Evolutionary conservation across 495 filamentous ascomycete genomes (phyloP).

Genomic region (Annulohypoxylon bovei): DNA sequence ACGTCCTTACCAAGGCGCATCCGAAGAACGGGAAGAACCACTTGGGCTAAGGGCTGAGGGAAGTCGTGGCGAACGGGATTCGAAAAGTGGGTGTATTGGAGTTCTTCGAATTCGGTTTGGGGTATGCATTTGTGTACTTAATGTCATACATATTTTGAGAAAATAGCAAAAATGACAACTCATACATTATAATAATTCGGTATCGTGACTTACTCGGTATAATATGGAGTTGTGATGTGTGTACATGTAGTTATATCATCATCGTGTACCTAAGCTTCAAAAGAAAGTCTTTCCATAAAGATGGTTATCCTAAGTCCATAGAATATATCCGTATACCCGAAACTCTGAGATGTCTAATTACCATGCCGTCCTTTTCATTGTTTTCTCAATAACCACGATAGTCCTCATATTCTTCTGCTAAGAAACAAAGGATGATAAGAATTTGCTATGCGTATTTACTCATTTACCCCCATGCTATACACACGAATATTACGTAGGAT

Average conservation of each 20-base stretch:
- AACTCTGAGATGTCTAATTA: no score
- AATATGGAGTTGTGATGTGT: not conserved
- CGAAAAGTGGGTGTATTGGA: constrained; percentile 16
- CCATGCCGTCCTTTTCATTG: no score
- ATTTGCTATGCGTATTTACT: no score
- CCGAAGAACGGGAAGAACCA: constrained; percentile 50
- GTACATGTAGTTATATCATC: not conserved
- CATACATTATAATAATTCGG: not conserved
- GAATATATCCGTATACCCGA: no score
- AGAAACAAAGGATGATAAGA: no score
- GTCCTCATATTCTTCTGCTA: no score
- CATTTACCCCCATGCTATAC: no score
- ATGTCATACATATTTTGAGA: not conserved
- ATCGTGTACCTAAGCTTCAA: no score
- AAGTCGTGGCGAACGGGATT: not conserved
- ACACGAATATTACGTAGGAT: not conserved
- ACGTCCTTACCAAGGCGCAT: constrained; percentile 71
- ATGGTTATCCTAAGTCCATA: no score
- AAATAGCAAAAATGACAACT: not conserved
- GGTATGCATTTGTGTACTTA: constrained; percentile 19
- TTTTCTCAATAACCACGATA: no score
- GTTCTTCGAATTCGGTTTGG: constrained; percentile 6
- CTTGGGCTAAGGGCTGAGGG: constrained; percentile 13
- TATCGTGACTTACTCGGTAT: not conserved
- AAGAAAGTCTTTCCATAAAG: no score